A percentile compares a stretch with the other conserved stretches of the same genome.
These are phyloP conservation scores for Vanrija sp. DNA, from an alignment of 1,284 basidiomycete species.

Conservation along the genomic window DNA sequence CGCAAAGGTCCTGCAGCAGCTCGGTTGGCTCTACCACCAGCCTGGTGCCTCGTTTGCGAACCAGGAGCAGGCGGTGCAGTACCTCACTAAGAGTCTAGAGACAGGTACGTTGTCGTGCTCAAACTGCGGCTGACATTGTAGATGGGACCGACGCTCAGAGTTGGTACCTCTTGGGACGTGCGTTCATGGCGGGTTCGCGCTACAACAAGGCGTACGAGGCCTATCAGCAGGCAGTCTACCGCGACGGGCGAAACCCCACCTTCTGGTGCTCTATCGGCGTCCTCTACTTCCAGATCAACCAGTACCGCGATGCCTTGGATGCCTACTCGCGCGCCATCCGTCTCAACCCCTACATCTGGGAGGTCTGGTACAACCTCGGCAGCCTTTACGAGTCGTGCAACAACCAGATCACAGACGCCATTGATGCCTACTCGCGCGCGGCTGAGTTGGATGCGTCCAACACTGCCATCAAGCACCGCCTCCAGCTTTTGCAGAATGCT, in stretches of 20 bases:
- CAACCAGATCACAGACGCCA: conserved; percentile 97
- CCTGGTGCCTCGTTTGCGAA: conserved; percentile 90
- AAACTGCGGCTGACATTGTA: conserved; percentile 33
- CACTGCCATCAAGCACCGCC: conserved; percentile 68
- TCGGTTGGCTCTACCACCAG: conserved; percentile 97
- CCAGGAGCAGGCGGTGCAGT: conserved; percentile 88
- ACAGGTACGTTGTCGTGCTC: conserved; percentile 61
- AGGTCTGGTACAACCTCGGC: conserved; percentile 98
- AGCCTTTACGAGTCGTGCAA: conserved; percentile 97
- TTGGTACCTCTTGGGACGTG: conserved; percentile 96
- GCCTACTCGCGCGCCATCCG: conserved; percentile 97
- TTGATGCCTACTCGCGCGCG: conserved; percentile 93
- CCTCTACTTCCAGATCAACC: conserved; percentile 99
- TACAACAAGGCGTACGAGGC: conserved; percentile 99
- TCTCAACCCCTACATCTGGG: conserved; percentile 98
- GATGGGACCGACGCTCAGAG: conserved; percentile 95
- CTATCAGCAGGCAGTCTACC: conserved; percentile 98
- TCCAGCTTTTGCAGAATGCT: conserved; percentile 72
- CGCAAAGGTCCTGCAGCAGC: conserved; percentile 95
- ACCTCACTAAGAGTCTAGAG: conserved; percentile 90
- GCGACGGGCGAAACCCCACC: conserved; percentile 96
- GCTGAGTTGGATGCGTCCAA: conserved; percentile 84
- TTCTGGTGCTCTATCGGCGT: conserved; percentile 99
- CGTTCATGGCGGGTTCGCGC: conserved; percentile 98
- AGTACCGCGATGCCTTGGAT: conserved; percentile 95